These are phyloP conservation scores for Mesembryanthemum crystallinum DNA, from an alignment of 148 eudicot genomes.

Conservation along the genomic window DNA sequence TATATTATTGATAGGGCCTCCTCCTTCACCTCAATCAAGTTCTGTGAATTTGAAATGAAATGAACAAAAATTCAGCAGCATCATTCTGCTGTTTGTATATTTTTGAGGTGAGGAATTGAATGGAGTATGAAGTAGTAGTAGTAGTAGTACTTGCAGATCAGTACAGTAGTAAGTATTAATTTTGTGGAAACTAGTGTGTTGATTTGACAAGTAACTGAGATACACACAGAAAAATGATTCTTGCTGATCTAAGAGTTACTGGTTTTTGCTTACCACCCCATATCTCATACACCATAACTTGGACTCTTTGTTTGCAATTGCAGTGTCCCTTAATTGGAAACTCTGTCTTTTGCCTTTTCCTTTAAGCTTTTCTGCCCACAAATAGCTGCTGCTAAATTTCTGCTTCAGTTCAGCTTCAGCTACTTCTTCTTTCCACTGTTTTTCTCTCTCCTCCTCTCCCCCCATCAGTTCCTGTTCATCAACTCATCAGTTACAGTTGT, in stretches of 20 bases:
- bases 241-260: background rate
- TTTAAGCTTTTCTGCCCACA: background rate
- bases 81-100: too few species aligned
- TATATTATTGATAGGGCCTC: too few species aligned
- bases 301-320: background rate
- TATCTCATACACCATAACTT: conserved; percentile 3
- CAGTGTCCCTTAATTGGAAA: conserved; percentile 15
- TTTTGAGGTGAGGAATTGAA: too few species aligned
- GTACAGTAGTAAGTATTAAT: background rate
- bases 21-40: too few species aligned
- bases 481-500: background rate
- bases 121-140: background rate
- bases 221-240: conserved; percentile 11
- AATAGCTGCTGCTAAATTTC: background rate
- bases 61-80: too few species aligned
- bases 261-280: conserved; percentile 3
- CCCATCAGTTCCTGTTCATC: conserved; percentile 1
- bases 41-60: too few species aligned
- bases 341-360: conserved; percentile 13
- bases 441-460: background rate
- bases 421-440: conserved; percentile 1
- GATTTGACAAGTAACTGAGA: conserved; percentile 44
- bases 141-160: background rate
- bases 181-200: background rate
- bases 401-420: background rate